These are phyloP conservation scores for Phytophthora fragariae DNA, from an alignment of 352 stramenopile genomes.

Conservation along the genomic window DNA sequence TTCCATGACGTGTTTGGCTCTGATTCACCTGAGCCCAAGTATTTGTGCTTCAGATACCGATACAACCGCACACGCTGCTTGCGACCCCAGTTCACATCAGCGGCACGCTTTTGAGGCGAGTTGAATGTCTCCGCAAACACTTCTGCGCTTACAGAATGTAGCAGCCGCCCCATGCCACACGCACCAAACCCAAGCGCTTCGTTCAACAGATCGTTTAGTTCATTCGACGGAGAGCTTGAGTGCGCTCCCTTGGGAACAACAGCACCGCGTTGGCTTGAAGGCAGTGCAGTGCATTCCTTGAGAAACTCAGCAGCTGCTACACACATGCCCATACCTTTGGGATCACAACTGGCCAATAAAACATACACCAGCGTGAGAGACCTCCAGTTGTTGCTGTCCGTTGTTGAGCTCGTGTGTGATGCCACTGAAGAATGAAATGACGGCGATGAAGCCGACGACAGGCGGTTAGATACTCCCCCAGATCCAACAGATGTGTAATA, in stretches of 20 bases:
- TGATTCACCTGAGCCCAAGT: slow-evolving; percentile 42
- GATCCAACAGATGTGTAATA: slow-evolving; percentile 6
- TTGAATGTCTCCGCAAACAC: slow-evolving; percentile 80
- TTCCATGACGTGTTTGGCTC: slow-evolving; percentile 31
- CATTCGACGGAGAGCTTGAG: slow-evolving; percentile 9
- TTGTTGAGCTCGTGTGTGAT: slow-evolving; percentile 38
- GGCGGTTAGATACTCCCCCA: slow-evolving; percentile 2
- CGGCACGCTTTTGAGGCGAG: slow-evolving; percentile 66
- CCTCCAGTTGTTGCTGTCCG: slow-evolving; percentile 69
- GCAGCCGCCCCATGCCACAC: slow-evolving; percentile 70
- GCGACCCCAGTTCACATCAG: slow-evolving; percentile 79
- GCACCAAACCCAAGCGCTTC: slow-evolving; percentile 75
- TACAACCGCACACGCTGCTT: slow-evolving; percentile 67
- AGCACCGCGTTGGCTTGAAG: slow-evolving; percentile 5
- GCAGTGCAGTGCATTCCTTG: slow-evolving; percentile 54
- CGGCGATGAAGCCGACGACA: slow-evolving; percentile 20
- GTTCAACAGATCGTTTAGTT: slow-evolving; percentile 72
- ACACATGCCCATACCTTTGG: slow-evolving; percentile 82
- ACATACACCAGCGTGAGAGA: slow-evolving; percentile 74
- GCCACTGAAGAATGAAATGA: slow-evolving; percentile 22
- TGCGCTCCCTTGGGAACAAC: slow-evolving; percentile 2
- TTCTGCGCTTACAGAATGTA: slow-evolving; percentile 54
- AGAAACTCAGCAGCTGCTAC: slow-evolving; percentile 76
- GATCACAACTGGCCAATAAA: slow-evolving; percentile 78
- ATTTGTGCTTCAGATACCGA: slow-evolving; percentile 73